Conservation (phyloP, 2,329 filamentous ascomycete species). For the Alternaria brassicae region DNA sequence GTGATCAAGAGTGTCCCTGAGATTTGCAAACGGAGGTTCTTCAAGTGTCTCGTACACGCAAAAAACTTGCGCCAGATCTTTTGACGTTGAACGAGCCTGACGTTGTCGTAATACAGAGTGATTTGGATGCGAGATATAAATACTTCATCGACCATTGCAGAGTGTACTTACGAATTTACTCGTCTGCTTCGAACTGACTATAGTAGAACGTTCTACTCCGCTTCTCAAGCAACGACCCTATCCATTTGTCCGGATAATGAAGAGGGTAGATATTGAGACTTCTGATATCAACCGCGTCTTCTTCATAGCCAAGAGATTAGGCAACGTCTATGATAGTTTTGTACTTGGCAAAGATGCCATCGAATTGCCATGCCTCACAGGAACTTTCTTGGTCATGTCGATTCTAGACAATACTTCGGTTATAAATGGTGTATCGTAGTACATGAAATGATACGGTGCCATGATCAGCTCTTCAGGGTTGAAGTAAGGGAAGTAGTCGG, state of each 20-base stretch:
- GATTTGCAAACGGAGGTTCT: not conserved
- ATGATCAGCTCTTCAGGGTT: not conserved
- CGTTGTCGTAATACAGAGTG: not conserved
- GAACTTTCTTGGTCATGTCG: not conserved
- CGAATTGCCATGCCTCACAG: too few species aligned
- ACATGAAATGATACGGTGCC: not conserved
- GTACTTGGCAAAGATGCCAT: too few species aligned
- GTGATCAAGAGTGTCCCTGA: not conserved
- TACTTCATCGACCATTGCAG: not conserved
- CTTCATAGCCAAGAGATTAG: not conserved
- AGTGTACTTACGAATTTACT: too few species aligned
- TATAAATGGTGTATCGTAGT: not conserved
- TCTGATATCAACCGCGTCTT: not conserved
- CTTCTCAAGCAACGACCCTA: not conserved
- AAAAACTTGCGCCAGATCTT: not conserved
- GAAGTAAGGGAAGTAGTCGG: not conserved
- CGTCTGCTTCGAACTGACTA: not conserved
- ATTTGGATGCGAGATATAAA: not conserved
- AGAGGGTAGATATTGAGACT: not conserved
- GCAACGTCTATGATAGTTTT: not conserved
- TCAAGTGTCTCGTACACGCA: accelerated
- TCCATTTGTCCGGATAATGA: not conserved
- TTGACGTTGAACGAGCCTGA: not conserved
- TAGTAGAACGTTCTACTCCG: not conserved
- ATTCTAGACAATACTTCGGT: not conserved